A percentile compares a stretch with the other conserved stretches of the same genome.
These are phyloP conservation scores for Clavariopsis aquatica DNA, from an alignment of 495 filamentous ascomycete genomes.

Conservation along the genomic window DNA sequence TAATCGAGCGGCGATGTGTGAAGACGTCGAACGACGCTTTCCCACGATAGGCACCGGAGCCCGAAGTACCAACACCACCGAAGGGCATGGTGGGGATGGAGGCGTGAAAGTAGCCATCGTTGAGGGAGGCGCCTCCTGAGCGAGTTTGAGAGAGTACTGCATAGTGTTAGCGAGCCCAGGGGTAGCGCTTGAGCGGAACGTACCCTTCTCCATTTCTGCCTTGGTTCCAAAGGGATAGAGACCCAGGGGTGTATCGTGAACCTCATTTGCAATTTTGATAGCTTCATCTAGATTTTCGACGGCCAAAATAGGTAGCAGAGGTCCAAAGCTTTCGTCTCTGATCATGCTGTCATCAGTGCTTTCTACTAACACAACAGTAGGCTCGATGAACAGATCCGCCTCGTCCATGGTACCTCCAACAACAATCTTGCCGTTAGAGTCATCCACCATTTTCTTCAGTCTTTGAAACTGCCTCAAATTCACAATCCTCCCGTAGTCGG, in stretches of 20 bases:
- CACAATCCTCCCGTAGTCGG: slow-evolving; percentile 77
- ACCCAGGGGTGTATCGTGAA: slow-evolving; percentile 77
- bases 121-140: slow-evolving; percentile 45
- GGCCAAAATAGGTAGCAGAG: slow-evolving; percentile 76
- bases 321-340: slow-evolving; percentile 83
- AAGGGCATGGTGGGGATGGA: slow-evolving; percentile 76
- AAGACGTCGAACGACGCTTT: slow-evolving; percentile 82
- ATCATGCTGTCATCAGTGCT: slow-evolving; percentile 76
- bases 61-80: slow-evolving; percentile 86
- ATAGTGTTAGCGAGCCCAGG: slow-evolving; percentile 47
- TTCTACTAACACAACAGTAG: slow-evolving; percentile 77
- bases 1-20: slow-evolving; percentile 72
- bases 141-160: slow-evolving; percentile 44
- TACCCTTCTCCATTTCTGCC: slow-evolving; percentile 67
- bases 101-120: slow-evolving; percentile 70
- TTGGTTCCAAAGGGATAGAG: slow-evolving; percentile 83
- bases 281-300: slow-evolving; percentile 78
- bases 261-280: slow-evolving; percentile 69
- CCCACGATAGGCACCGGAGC: slow-evolving; percentile 81
- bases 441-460: slow-evolving; percentile 86
- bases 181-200: background rate
- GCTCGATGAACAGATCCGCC: slow-evolving; percentile 76
- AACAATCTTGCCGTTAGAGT: slow-evolving; percentile 77
- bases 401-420: slow-evolving; percentile 82
- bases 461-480: slow-evolving; percentile 75